Evolutionary conservation across 2,329 filamentous ascomycete genomes (phyloP), one percentile per base, ranked within the genome.

Genomic region (Nannizzia gypsea): DNA sequence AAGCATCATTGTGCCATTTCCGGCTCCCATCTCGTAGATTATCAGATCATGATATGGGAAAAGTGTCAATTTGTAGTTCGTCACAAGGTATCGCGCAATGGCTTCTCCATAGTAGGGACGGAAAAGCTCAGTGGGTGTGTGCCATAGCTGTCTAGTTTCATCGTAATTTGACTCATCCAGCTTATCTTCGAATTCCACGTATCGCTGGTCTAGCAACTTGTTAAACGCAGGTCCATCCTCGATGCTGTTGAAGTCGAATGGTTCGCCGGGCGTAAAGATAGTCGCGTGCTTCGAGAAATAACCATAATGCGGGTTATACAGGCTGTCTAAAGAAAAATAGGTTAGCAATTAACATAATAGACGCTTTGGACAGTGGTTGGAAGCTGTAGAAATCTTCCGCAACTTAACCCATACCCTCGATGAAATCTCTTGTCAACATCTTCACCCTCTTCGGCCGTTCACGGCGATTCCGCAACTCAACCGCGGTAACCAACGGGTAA

Each of bases 11-110:
- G 95, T 99, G 63, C 93, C 93, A 68, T 96, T 92, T 67, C 93
- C 93, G 42, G 93, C 93, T 58, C 93, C 93, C 88, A 99, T 95
- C 73, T 99, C 93, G 81, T 96, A 99, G 72, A 99, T 95, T 67
- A 95, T 89, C 58, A 99, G 82, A 74, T 99, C 93, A 74, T 96
- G 86, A 78, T 97, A 96, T 1, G 93, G 93, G 72, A 93, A 97
- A 60, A 90, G 83, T 50, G 89, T 89, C 71, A 96, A 83, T 71
- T 93, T 90, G 81, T 99, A 99, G 77, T 99, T 96, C 66, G 89
- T 86, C 66, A 97, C 86, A 50, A 99, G 83, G 73, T 97, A 96
- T 20, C 92, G 86, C n/a, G 92, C 93, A 66, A 99, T 89, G 36
- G 93, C 89, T 78, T 99, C 91, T 70, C 92, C 95, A 72, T 99